phyloP scores from a whole-genome alignment of 208 protist species.

The Trypanosoma cruzi region DNA sequence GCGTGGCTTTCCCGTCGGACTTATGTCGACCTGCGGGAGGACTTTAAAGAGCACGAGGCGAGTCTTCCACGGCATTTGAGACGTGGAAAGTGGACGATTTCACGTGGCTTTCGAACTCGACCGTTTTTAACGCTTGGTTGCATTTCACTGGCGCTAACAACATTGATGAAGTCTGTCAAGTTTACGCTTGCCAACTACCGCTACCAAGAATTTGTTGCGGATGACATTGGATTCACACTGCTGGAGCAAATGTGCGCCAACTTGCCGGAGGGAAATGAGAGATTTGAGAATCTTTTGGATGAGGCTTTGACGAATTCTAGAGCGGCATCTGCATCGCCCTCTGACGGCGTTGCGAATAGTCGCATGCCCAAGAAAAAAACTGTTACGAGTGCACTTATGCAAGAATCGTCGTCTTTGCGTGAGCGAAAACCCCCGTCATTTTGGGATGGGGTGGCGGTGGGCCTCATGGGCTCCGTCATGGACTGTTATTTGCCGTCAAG shows the following conservation, averaged over 20 bases:
- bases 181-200: conserved; percentile 66
- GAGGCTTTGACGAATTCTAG: conserved; percentile 4
- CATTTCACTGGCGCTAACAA: conserved; percentile 56
- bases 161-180: conserved; percentile 66
- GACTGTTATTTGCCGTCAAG: conserved; percentile 85
- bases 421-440: conserved; percentile 50
- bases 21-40: conserved; percentile 57
- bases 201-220: conserved; percentile 72
- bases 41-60: conserved; percentile 52
- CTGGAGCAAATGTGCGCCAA: conserved; percentile 35
- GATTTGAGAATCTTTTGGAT: conserved; percentile 22
- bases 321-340: not conserved
- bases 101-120: conserved; percentile 64
- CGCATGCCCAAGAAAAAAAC: not conserved
- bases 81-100: conserved; percentile 31
- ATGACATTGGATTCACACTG: conserved; percentile 69
- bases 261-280: conserved; percentile 13
- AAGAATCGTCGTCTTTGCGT: conserved; percentile 1
- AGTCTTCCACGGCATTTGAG: conserved; percentile 25
- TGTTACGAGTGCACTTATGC: conserved; percentile 14
- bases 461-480: conserved; percentile 77
- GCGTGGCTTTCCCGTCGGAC: conserved; percentile 33
- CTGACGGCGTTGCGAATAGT: not conserved
- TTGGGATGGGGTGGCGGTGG: conserved; percentile 81
- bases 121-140: conserved; percentile 80